Percentiles rank a stretch among this genome's conserved stretches.
Evolutionary conservation across 2,329 filamentous ascomycete genomes (phyloP).

Genomic region (Nothopassalora personata): DNA sequence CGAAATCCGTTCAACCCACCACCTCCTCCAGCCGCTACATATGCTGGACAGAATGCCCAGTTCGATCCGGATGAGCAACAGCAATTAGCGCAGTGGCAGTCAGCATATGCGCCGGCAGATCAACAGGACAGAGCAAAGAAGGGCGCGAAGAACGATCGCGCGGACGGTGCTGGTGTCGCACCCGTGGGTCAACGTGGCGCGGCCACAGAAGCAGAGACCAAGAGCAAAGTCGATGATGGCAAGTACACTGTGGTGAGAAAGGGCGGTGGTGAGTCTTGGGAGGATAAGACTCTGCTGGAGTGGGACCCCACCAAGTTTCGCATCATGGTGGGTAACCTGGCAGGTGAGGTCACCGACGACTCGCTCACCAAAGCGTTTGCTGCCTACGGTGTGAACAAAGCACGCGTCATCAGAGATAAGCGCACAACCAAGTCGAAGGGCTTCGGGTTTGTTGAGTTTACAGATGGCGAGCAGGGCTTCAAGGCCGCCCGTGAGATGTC

Average conservation of each 20-base stretch:
- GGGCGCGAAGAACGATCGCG: conserved; percentile 12
- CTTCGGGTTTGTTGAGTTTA: conserved; percentile 94
- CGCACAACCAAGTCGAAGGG: conserved; percentile 93
- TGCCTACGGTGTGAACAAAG: conserved; percentile 87
- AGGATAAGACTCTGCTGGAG: conserved; percentile 79
- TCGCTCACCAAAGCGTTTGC: conserved; percentile 90
- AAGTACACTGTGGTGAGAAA: conserved; percentile 69
- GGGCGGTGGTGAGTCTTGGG: conserved; percentile 90
- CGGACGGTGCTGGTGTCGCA: conserved; percentile 15
- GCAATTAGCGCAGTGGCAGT: conserved; percentile 93
- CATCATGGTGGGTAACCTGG: conserved; percentile 92
- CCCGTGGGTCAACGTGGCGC: conserved; percentile 18
- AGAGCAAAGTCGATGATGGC: conserved; percentile 10
- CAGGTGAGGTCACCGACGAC: conserved; percentile 95
- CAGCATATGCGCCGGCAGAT: conserved; percentile 33
- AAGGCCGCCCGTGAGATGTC: conserved; percentile 96
- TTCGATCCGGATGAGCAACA: conserved; percentile 78
- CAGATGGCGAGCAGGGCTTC: conserved; percentile 93
- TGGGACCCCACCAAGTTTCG: conserved; percentile 95
- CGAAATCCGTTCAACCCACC: conserved; percentile 70
- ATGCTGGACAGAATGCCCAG: conserved; percentile 32
- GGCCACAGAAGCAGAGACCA: conserved; percentile 6
- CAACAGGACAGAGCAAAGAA: conserved; percentile 16
- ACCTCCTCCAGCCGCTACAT: conserved; percentile 32
- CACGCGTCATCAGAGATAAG: conserved; percentile 90